Base-by-base conservation (phyloP, 345 rosid species). In the Lagerstroemia speciosa region DNA sequence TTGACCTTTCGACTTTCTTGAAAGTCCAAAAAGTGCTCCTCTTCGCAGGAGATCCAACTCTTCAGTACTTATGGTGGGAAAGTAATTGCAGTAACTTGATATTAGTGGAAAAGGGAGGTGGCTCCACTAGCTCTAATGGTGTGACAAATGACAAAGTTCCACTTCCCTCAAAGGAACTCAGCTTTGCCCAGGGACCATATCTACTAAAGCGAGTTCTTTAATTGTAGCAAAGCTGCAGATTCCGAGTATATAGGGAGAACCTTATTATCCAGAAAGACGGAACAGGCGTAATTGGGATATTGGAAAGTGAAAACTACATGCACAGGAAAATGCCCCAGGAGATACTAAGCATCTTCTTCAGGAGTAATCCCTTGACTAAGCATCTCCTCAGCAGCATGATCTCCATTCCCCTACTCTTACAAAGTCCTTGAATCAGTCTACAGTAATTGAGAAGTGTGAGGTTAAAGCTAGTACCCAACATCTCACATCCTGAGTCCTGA, bases 381-480 rank as follows among this genome's bases (percentile, higher is more conserved):
- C 92, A 87, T 91, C 71, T 93, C 94, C 78, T 71, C 83, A 73
- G 87, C 91, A 20, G 97, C 94, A 62, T 74, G 78, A 64, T 83
- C 81, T 31, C 89, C 94, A 20, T 91, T n/a, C n/a, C 87, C 74
- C 80, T 83, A 70, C 76, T 89, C 72, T 85, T 82, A 82, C 92
- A 85, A 68, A 89, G 79, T 64, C 92, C 90, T 45, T 85, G 87
- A 65, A 93, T 83, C 61, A 87, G 80, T 67, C 94, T 92, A 86
- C 85, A 91, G 71, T 93, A 91, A 15, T 94, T 93, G 69, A 86
- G 87, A 70, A 70, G 84, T 31, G 92, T 89, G 17, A 94, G 96
- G 78, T 86, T 81, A 73, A 89, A 93, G 45, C 96, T 96, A 26
- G 79, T n/a, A n/a, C n/a, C n/a, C n/a, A n/a, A n/a, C n/a, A n/a